Evolutionary conservation across 2,329 filamentous ascomycete species (phyloP).

Genomic region (Microcyclosporella mali): DNA sequence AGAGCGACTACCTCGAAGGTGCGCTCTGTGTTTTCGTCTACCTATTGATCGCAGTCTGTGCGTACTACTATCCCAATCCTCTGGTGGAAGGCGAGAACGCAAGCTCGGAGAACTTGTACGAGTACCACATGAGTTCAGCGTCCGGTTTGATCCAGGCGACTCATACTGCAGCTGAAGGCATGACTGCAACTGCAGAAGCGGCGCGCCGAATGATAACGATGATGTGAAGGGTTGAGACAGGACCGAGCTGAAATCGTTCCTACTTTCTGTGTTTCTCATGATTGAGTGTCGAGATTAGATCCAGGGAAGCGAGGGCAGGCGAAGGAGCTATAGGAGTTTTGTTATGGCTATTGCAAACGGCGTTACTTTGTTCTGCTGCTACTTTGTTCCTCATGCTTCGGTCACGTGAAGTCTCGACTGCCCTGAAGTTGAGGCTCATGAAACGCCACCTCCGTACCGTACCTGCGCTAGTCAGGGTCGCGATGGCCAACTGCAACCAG

Average conservation of each 20-base stretch:
- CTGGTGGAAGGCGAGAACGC: constrained; percentile 3
- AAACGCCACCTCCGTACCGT: neutral
- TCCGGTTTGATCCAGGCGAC: too few species aligned
- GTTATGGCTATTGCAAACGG: neutral
- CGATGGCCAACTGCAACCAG: neutral
- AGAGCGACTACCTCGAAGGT: constrained; percentile 87
- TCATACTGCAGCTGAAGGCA: neutral
- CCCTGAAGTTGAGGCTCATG: neutral
- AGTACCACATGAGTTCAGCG: neutral
- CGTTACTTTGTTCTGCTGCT: neutral
- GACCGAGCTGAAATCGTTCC: too few species aligned
- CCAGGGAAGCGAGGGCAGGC: neutral
- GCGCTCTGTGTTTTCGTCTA: constrained; percentile 68
- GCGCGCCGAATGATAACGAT: neutral
- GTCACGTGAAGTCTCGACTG: neutral
- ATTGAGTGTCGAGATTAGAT: neutral
- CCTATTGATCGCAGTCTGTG: constrained; percentile 55
- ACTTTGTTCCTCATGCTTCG: too few species aligned
- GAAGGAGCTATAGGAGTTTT: constrained; percentile 1
- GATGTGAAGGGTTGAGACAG: neutral
- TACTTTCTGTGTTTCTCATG: neutral
- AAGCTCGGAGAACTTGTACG: constrained; percentile 4
- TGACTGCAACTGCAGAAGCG: neutral
- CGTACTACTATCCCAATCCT: constrained; percentile 57
- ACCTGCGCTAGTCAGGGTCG: neutral